Conservation (phyloP, 2,329 filamentous ascomycete genomes). For the Aureobasidium sp. region DNA sequence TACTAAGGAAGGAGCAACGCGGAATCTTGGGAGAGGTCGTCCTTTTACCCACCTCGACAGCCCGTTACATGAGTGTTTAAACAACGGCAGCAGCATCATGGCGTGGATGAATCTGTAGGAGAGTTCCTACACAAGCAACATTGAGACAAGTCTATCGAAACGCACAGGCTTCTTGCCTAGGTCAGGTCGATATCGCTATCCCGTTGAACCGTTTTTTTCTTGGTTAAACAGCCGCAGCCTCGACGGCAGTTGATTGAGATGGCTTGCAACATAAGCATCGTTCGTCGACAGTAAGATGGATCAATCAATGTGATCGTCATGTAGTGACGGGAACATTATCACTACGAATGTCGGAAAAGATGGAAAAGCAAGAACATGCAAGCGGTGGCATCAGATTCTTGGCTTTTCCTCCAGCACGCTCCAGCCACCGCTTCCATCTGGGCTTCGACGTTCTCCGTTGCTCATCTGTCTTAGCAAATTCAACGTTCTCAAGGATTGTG, state of each 20-base stretch:
- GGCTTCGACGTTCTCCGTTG: neutral
- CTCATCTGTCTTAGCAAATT: neutral
- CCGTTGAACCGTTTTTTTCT: neutral
- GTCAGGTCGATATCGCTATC: neutral
- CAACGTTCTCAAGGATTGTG: neutral
- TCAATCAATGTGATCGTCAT: neutral
- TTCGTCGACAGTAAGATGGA: neutral
- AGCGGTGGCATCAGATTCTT: neutral
- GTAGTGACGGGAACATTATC: neutral
- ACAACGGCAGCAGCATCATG: slow-evolving; percentile 2
- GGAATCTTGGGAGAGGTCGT: neutral
- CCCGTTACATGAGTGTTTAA: neutral
- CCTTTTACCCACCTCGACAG: neutral
- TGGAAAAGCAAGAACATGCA: neutral
- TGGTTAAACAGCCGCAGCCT: neutral
- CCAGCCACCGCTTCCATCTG: neutral
- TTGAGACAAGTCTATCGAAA: slow-evolving; percentile 5
- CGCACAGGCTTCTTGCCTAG: neutral
- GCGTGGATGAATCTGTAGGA: neutral
- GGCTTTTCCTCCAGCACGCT: neutral
- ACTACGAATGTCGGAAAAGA: neutral
- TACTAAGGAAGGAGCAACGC: neutral
- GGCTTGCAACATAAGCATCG: neutral
- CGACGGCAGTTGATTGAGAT: neutral
- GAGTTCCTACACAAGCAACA: neutral